Evolutionary conservation across 116 monocot genomes (phyloP), one percentile per base, ranked within the genome.

Genomic region (Zostera marina): DNA sequence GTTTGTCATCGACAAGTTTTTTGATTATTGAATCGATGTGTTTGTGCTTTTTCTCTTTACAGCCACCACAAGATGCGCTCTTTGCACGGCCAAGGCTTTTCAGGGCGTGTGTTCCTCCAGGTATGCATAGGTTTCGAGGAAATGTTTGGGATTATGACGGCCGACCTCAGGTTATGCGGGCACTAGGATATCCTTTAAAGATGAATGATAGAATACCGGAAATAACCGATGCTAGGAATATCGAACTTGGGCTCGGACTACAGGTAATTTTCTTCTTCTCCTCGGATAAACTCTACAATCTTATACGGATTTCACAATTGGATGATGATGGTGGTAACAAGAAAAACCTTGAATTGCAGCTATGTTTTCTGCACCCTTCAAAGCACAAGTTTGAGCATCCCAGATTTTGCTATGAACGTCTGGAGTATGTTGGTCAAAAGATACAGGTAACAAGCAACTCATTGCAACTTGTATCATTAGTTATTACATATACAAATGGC

Each of bases 331-430:
- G n/a, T n/a, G n/a, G n/a, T n/a, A n/a, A n/a, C n/a, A n/a, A n/a
- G n/a, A 32, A 32, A 32, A 32, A 26, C 24, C 54, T 54, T 54
- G 23, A 54, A 13, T 4, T 54, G 32, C 81, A 94, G 93, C 52
- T 94, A 20, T 88, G 79, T 59, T 94, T 88, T 65, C 22, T 94
- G 63, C 93, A 94, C 65, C 82, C 93, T 20, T 88, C 88, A 43
- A 94, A 77, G 66, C 61, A 88, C 68, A 94, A 94, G 75, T 84
- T 81, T 56, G 93, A 94, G 81, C 93, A 94, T 67, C 93, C 93
- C 52, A 83, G 93, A 41, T 94, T 94, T 71, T 94, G 93, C 64
- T 70, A 74, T 5, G 93, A 94, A 59, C 79, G 93, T 7, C 68
- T 94, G 72, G 93, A 94, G 44, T 94, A 94, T 64, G 70, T 94